Percentiles rank a stretch among this genome's conserved stretches.
Conservation (phyloP, 2,329 filamentous ascomycete species). For the Aspergillus tubingensis region DNA sequence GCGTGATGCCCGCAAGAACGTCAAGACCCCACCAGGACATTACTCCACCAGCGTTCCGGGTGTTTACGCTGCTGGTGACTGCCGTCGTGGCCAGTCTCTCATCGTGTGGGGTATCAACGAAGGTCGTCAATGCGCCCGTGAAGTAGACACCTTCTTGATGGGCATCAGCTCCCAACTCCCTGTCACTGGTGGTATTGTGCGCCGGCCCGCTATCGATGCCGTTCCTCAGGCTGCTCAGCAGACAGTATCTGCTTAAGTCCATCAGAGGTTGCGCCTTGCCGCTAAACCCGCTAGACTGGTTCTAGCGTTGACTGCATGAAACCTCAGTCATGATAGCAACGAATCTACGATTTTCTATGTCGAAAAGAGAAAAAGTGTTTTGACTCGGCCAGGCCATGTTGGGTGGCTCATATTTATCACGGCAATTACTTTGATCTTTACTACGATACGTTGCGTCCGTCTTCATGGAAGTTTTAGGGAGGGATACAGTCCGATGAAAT, state of each 20-base stretch:
- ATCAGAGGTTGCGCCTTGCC: neutral
- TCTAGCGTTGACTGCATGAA: constrained; percentile 3
- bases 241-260: constrained; percentile 32
- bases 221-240: constrained; percentile 38
- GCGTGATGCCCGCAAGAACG: constrained; percentile 89
- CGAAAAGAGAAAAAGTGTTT: neutral
- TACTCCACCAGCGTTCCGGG: constrained; percentile 87
- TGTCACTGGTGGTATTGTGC: constrained; percentile 89
- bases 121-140: constrained; percentile 86
- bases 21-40: constrained; percentile 86
- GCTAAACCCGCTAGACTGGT: constrained; percentile 12
- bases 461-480: neutral
- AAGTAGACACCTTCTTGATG: constrained; percentile 86
- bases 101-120: constrained; percentile 99
- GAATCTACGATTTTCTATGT: constrained; percentile 17
- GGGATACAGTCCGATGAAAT: neutral
- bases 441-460: neutral
- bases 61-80: constrained; percentile 93
- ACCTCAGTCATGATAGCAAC: constrained; percentile 21
- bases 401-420: constrained; percentile 8
- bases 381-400: neutral
- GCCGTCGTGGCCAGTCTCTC: constrained; percentile 87
- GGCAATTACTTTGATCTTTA: neutral
- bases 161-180: constrained; percentile 74
- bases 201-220: constrained; percentile 63